phyloP scores from a whole-genome alignment of 768 basidiomycete genomes.

The Leccinum aurantiacum region DNA sequence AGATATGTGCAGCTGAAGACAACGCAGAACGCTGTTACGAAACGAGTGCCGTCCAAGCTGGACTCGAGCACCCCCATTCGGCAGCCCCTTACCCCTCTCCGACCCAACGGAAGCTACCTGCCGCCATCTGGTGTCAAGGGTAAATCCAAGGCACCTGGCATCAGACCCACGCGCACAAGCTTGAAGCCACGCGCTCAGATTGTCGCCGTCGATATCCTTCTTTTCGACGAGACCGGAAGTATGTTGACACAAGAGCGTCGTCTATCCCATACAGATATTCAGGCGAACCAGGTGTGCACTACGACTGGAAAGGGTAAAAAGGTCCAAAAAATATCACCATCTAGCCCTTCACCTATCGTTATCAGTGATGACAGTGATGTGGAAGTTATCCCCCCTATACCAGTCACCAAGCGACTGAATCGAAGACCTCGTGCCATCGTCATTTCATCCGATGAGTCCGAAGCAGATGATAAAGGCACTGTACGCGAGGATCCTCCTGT shows the following conservation, averaged over 20 bases:
- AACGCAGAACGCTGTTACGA: conserved; percentile 10
- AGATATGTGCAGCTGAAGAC: conserved; percentile 27
- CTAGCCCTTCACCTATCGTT: conserved; percentile 16
- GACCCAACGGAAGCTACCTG: conserved; percentile 35
- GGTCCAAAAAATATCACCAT: background rate
- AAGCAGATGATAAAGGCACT: conserved; percentile 27
- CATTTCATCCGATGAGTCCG: conserved; percentile 52
- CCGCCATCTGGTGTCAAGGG: conserved; percentile 21
- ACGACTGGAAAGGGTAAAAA: conserved; percentile 12
- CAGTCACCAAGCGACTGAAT: conserved; percentile 11
- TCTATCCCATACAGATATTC: conserved; percentile 47
- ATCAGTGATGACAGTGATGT: conserved; percentile 32
- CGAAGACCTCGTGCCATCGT: conserved; percentile 26
- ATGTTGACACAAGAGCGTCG: conserved; percentile 62
- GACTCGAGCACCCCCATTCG: conserved; percentile 28
- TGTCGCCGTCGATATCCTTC: conserved; percentile 65
- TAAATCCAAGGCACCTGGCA: conserved; percentile 22
- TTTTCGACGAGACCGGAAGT: conserved; percentile 60
- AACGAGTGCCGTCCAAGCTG: conserved; percentile 14
- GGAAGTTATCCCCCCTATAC: conserved; percentile 25
- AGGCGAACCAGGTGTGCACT: conserved; percentile 31
- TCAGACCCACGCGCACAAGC: conserved; percentile 23
- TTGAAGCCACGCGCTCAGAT: conserved; percentile 46
- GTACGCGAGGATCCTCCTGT: conserved; percentile 5
- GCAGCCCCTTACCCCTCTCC: conserved; percentile 41